These are phyloP conservation scores for Alternaria hordeiaustralica DNA, from an alignment of 2,329 filamentous ascomycete species.

Conservation along the genomic window DNA sequence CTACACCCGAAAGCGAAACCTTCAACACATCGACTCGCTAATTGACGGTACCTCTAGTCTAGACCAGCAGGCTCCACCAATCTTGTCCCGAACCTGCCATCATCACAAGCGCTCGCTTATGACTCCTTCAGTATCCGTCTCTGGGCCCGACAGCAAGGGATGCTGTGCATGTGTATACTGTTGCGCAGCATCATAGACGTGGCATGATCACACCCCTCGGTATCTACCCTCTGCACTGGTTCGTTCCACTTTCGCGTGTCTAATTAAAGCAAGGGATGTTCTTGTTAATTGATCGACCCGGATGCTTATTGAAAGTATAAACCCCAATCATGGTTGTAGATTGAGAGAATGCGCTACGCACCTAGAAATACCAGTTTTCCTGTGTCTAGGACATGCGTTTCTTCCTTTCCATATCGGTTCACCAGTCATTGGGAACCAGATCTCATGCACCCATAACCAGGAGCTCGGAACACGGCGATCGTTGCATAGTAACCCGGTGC, in stretches of 20 bases:
- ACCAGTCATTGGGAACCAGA: background rate
- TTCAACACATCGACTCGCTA: background rate
- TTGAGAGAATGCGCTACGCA: background rate
- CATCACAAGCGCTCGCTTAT: background rate
- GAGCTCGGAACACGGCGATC: conserved; percentile 9
- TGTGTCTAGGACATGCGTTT: background rate
- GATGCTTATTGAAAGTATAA: background rate
- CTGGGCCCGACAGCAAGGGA: background rate
- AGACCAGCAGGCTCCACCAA: conserved; percentile 1
- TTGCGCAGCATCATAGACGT: background rate
- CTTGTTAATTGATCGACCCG: background rate
- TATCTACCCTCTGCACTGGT: background rate
- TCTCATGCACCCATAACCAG: background rate
- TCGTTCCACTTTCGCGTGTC: background rate
- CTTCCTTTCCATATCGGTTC: background rate
- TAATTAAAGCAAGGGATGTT: background rate
- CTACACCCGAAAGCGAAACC: background rate
- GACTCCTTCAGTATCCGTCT: conserved; percentile 8
- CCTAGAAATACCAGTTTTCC: background rate
- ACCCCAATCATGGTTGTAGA: background rate
- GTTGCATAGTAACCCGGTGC: conserved; percentile 15
- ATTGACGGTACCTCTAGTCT: conserved; percentile 2
- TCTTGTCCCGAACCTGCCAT: background rate
- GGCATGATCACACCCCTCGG: background rate
- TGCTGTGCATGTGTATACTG: background rate